Evolutionary conservation across 441 rosid species (phyloP).

Genomic region (Adansonia rubrostipa): DNA sequence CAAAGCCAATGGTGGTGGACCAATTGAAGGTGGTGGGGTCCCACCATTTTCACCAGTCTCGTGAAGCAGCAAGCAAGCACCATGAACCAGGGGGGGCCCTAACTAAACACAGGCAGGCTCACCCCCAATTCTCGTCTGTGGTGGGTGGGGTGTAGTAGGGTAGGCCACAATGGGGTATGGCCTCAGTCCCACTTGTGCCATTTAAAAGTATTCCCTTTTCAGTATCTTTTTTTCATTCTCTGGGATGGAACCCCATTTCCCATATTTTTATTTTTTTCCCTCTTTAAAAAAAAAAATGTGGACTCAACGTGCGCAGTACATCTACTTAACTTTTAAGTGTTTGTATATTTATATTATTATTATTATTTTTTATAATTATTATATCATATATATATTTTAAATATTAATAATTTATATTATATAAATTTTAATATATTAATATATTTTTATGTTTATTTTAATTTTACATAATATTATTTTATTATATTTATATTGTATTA

Average conservation of each 20-base stretch:
- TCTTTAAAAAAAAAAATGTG: background rate
- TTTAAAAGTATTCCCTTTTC: slow-evolving; percentile 28
- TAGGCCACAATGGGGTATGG: slow-evolving; percentile 5
- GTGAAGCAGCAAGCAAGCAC: slow-evolving; percentile 23
- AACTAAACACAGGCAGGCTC: no score
- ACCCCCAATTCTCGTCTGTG: background rate
- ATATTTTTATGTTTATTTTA: no score
- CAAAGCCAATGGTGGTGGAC: slow-evolving; percentile 30
- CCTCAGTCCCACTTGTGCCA: slow-evolving; percentile 35
- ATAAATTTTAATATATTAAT: no score
- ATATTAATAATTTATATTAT: no score
- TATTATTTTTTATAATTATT: no score
- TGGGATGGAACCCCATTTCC: background rate
- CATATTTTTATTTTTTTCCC: background rate
- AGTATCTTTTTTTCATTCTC: background rate
- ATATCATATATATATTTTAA: no score
- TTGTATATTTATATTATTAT: no score
- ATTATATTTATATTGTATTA: no score
- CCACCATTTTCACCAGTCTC: slow-evolving; percentile 32
- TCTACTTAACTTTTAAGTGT: no score
- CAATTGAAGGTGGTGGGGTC: background rate
- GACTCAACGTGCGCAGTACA: background rate
- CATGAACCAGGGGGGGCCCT: slow-evolving; percentile 9
- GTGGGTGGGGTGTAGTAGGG: background rate
- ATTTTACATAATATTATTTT: no score